Percentiles rank a stretch among this genome's conserved stretches.
These are phyloP conservation scores for Colletotrichum sp. DNA, from an alignment of 2,329 filamentous ascomycete genomes.

Conservation along the genomic window DNA sequence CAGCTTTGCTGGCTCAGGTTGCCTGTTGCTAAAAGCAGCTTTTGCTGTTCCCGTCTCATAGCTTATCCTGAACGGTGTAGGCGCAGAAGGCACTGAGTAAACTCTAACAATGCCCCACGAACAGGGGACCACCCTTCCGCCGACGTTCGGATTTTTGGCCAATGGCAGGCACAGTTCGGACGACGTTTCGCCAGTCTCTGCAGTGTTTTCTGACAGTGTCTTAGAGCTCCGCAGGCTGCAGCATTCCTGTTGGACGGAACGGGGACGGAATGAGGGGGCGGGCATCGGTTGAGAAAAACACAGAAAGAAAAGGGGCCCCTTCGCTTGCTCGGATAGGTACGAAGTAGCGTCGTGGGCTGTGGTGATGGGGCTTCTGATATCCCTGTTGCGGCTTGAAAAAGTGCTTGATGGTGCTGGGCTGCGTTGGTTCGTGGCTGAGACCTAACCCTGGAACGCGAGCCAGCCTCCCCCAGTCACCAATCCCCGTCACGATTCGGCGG, in stretches of 20 bases:
- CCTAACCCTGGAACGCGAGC: slow-evolving; percentile 4
- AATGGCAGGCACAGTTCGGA: background rate
- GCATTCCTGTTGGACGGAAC: background rate
- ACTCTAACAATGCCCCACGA: slow-evolving; percentile 3
- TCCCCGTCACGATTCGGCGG: background rate
- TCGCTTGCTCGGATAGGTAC: background rate
- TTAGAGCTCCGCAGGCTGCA: background rate
- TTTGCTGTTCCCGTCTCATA: background rate
- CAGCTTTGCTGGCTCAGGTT: background rate
- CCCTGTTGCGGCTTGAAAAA: slow-evolving; percentile 14
- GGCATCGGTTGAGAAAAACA: background rate
- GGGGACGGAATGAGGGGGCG: background rate
- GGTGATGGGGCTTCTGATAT: background rate
- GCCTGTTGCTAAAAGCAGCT: background rate
- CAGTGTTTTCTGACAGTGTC: background rate
- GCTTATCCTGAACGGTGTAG: background rate
- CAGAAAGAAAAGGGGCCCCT: background rate
- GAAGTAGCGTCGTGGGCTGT: slow-evolving; percentile 1
- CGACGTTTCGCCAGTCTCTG: background rate
- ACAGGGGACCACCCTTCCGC: background rate
- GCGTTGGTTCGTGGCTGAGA: slow-evolving; percentile 10
- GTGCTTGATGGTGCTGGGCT: background rate
- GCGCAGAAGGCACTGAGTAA: background rate
- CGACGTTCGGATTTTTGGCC: background rate
- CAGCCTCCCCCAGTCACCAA: background rate